Conservation (phyloP, 1,139 yeast genomes). For the Nematodospora anomalae region DNA sequence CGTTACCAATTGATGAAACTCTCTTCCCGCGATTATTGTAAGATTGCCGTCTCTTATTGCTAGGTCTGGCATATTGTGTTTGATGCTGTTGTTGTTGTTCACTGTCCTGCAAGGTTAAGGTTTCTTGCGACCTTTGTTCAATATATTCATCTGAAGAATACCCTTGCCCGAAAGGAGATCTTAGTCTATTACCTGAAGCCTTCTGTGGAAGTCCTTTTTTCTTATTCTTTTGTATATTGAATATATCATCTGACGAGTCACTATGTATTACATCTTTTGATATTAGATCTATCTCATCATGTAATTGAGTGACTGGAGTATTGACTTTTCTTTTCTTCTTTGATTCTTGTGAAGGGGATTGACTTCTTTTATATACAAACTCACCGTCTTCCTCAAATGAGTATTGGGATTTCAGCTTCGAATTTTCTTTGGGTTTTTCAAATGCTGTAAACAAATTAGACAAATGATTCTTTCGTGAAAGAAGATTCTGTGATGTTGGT, state of each 20-base stretch:
- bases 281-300: conserved; percentile 25
- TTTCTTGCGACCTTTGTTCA: conserved; percentile 35
- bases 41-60: conserved; percentile 45
- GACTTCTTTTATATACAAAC: conserved; percentile 41
- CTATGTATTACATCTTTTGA: conserved; percentile 13
- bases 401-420: conserved; percentile 2
- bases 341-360: conserved; percentile 16
- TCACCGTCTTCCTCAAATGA: conserved; percentile 46
- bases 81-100: conserved; percentile 2
- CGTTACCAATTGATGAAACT: conserved; percentile 74
- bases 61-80: not conserved
- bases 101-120: conserved; percentile 7
- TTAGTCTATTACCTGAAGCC: conserved; percentile 5
- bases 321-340: conserved; percentile 20
- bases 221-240: conserved; percentile 2
- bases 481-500: conserved; percentile 4
- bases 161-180: conserved; percentile 10
- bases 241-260: conserved; percentile 15
- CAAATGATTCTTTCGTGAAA: conserved; percentile 9
- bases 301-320: conserved; percentile 29
- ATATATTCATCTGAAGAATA: conserved; percentile 24
- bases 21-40: conserved; percentile 65
- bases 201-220: conserved; percentile 2
- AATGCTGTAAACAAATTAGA: conserved; percentile 8
- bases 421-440: not conserved